Conservation (phyloP, 2,329 filamentous ascomycete genomes). For the Aspergillus phoenicis region DNA sequence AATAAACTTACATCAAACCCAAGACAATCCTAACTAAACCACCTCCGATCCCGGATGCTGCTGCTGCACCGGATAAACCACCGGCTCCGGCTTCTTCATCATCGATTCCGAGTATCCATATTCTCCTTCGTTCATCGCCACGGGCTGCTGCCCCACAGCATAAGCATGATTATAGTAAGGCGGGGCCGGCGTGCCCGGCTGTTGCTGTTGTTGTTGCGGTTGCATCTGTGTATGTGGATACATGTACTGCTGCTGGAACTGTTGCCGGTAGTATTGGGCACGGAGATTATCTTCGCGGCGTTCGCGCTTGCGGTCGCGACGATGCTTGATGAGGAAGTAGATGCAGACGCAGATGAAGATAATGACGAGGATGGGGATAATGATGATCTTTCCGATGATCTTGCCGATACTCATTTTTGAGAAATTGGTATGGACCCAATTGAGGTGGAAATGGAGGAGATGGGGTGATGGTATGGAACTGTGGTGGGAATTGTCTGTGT, state of each 20-base stretch:
- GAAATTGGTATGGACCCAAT: not conserved
- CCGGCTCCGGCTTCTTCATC: constrained; percentile 4
- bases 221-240: not conserved
- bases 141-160: not conserved
- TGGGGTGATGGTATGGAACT: not conserved
- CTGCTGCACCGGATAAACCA: constrained; percentile 2
- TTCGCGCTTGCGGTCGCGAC: not conserved
- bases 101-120: not conserved
- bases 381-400: constrained; percentile 8
- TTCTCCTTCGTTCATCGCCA: not conserved
- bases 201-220: not conserved
- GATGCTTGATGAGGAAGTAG: not conserved
- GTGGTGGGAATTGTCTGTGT: not conserved
- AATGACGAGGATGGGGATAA: constrained; percentile 6
- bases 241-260: not conserved
- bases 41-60: constrained; percentile 1
- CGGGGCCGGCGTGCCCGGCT: not conserved
- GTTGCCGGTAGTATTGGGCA: constrained; percentile 1
- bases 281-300: not conserved
- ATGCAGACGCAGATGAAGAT: not conserved
- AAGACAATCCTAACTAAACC: not conserved
- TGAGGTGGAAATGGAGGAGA: not conserved
- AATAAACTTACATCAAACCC: constrained; percentile 9
- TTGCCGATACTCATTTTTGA: not conserved
- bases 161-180: not conserved